Evolutionary conservation across 2,329 filamentous ascomycete genomes (phyloP).

Genomic region (Claviceps purpurea): DNA sequence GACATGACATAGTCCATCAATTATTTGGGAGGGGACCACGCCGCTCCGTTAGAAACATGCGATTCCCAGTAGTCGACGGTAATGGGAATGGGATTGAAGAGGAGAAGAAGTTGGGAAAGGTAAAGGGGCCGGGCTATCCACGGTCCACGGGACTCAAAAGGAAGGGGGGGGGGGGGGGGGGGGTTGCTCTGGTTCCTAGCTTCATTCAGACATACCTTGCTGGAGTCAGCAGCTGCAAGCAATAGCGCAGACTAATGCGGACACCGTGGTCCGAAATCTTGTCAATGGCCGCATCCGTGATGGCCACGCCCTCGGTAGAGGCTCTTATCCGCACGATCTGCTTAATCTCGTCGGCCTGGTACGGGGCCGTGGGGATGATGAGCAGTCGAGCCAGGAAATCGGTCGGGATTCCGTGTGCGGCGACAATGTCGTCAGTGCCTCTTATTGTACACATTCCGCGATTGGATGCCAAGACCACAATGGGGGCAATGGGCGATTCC

Average conservation of each 20-base stretch:
- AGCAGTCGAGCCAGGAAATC: conserved; percentile 89
- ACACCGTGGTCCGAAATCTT: conserved; percentile 80
- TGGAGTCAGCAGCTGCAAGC: conserved; percentile 79
- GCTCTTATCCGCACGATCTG: conserved; percentile 78
- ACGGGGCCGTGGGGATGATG: conserved; percentile 89
- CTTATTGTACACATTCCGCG: conserved; percentile 87
- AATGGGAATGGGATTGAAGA: background rate
- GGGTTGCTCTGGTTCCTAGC: background rate
- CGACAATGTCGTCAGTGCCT: conserved; percentile 67
- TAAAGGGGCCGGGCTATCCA: background rate
- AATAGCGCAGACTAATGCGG: conserved; percentile 82
- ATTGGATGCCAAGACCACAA: conserved; percentile 95
- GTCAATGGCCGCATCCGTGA: conserved; percentile 72
- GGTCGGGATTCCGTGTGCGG: conserved; percentile 84
- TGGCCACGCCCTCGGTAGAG: conserved; percentile 64
- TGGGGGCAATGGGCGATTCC: conserved; percentile 86
- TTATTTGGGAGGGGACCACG: background rate
- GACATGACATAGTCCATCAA: conserved; percentile 5
- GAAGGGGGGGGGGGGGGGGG: background rate
- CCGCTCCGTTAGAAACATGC: background rate
- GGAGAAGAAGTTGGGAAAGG: background rate
- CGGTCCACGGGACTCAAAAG: background rate
- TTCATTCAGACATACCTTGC: conserved; percentile 43
- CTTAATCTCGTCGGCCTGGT: conserved; percentile 80
- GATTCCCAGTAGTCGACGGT: background rate